Percentiles rank a stretch among this genome's conserved stretches.
These are phyloP conservation scores for Cryptococcus neoformans DNA, from an alignment of 1,284 basidiomycete species.

Conservation along the genomic window DNA sequence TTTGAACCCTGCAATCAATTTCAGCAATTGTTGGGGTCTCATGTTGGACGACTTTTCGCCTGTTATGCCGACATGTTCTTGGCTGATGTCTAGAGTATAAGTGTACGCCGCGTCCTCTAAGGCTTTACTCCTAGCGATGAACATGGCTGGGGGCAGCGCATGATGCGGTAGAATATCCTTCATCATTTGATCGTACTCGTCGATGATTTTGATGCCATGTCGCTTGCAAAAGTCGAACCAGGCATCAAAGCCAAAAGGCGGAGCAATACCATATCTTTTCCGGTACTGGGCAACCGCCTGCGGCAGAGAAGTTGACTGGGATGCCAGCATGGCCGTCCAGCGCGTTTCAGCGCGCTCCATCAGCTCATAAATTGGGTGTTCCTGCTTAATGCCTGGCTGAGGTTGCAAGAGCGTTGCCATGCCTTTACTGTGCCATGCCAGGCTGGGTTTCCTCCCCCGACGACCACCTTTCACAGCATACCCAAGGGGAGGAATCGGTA, in stretches of 20 bases:
- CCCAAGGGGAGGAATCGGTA: conserved; percentile 35
- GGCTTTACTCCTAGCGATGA: conserved; percentile 28
- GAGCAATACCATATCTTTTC: conserved; percentile 52
- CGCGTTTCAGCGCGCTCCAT: conserved; percentile 45
- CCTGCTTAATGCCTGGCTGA: conserved; percentile 11
- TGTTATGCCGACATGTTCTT: conserved; percentile 18
- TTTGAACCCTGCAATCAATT: conserved; percentile 41
- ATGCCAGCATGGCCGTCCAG: conserved; percentile 33
- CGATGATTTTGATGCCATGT: conserved; percentile 71
- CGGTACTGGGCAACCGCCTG: conserved; percentile 60
- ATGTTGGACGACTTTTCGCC: conserved; percentile 29
- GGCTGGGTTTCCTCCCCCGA: conserved; percentile 19
- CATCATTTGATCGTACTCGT: conserved; percentile 56
- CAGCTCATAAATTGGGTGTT: conserved; percentile 47
- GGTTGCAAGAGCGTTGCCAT: conserved; percentile 15
- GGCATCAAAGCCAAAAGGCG: conserved; percentile 51
- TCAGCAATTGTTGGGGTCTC: conserved; percentile 33
- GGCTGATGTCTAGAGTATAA: conserved; percentile 38
- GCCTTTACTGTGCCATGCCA: conserved; percentile 19
- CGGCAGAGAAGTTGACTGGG: conserved; percentile 57
- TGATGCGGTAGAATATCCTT: conserved; percentile 44
- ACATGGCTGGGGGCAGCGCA: conserved; percentile 39
- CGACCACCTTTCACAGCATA: conserved; percentile 36
- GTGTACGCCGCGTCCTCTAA: conserved; percentile 31
- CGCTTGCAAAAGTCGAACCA: conserved; percentile 62